Percentiles rank a stretch among this genome's conserved stretches.
These are phyloP conservation scores for Lathyrus tuberosus DNA, from an alignment of 306 rosid species.

Conservation along the genomic window DNA sequence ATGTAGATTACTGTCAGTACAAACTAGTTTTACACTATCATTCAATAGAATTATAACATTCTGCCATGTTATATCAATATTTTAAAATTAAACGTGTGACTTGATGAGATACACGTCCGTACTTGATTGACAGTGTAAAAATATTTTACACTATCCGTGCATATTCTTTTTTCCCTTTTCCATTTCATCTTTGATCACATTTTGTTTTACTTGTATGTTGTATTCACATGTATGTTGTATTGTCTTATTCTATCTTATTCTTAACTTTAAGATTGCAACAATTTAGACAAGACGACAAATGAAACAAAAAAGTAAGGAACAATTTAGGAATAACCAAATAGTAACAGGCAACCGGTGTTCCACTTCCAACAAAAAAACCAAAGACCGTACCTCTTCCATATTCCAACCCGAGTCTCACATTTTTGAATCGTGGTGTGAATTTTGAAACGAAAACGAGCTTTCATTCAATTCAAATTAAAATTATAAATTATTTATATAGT, in stretches of 20 bases:
- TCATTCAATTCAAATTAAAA: not conserved
- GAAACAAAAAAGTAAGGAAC: not conserved
- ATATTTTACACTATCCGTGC: too few relatives aligned
- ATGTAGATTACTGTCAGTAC: too few relatives aligned
- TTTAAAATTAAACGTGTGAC: too few relatives aligned
- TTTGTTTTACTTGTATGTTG: not conserved
- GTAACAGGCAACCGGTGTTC: not conserved
- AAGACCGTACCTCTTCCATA: not conserved
- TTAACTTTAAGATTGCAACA: not conserved
- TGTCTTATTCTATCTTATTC: not conserved
- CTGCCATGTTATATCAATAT: too few relatives aligned
- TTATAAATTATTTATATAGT: too few relatives aligned
- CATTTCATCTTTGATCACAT: not conserved
- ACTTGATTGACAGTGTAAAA: too few relatives aligned
- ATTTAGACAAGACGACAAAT: not conserved
- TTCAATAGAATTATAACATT: too few relatives aligned
- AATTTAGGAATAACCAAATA: conserved; percentile 1
- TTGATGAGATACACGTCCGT: too few relatives aligned
- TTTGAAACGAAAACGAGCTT: not conserved
- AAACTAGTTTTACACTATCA: too few relatives aligned
- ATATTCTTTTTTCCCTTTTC: too few relatives aligned
- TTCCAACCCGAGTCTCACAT: not conserved
- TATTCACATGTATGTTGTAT: not conserved
- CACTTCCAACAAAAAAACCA: not conserved
- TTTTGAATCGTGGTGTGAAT: too few relatives aligned